Conservation (phyloP, 805 yeast species). For the Candida sakaeoensis region DNA sequence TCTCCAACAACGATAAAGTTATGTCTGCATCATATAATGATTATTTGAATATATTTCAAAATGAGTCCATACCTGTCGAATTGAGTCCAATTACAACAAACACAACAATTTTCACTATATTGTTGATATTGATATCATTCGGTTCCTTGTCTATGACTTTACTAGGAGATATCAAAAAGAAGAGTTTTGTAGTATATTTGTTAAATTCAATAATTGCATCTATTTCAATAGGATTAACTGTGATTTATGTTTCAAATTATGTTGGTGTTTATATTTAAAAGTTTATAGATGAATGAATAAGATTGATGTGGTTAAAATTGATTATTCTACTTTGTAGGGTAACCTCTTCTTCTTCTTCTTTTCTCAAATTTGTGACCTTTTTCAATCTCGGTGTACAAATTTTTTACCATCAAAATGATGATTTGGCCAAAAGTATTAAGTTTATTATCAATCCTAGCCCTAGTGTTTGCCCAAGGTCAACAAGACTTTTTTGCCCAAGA, state of each 20-base stretch:
- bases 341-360: not conserved
- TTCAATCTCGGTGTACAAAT: not conserved
- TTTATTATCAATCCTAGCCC: conserved; percentile 2
- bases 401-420: not conserved
- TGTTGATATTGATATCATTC: conserved; percentile 26
- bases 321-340: not conserved
- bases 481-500: conserved; percentile 38
- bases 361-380: not conserved
- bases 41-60: conserved; percentile 17
- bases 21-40: conserved; percentile 25
- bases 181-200: conserved; percentile 21
- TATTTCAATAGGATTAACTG: conserved; percentile 33
- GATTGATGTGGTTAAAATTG: too few species aligned
- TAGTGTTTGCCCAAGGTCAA: conserved; percentile 9
- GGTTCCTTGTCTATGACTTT: conserved; percentile 26
- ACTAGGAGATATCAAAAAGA: conserved; percentile 25
- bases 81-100: conserved; percentile 15
- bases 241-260: conserved; percentile 36
- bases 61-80: conserved; percentile 21
- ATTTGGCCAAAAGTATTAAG: not conserved
- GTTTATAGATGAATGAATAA: not conserved
- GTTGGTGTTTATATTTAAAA: conserved; percentile 41
- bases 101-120: conserved; percentile 18
- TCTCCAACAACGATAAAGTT: not conserved
- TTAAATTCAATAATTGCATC: conserved; percentile 33